phyloP scores from a whole-genome alignment of 306 rosid genomes.

The Quercus mongolica region DNA sequence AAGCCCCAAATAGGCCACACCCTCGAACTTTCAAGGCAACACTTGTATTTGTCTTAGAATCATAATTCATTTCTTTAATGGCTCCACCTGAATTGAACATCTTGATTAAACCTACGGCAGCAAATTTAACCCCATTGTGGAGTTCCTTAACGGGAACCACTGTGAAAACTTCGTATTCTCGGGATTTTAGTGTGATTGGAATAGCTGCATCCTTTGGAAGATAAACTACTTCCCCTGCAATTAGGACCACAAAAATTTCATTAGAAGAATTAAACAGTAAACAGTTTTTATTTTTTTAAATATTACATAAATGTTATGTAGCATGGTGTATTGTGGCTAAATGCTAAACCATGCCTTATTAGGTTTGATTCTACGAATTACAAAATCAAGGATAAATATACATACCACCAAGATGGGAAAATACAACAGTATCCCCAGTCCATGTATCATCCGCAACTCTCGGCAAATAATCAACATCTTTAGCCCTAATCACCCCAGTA shows the following conservation, averaged over 20 bases:
- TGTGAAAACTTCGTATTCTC: conserved; percentile 73
- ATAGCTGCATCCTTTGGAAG: conserved; percentile 63
- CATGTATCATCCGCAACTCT: conserved; percentile 54
- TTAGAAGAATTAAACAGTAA: neutral
- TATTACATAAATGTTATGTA: neutral
- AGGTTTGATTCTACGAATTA: neutral
- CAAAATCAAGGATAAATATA: neutral
- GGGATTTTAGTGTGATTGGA: conserved; percentile 54
- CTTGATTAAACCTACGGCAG: conserved; percentile 72
- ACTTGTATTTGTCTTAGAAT: conserved; percentile 22
- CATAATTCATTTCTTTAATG: conserved; percentile 42
- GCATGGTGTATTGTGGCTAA: neutral
- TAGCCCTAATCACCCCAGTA: conserved; percentile 64
- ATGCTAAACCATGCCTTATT: neutral
- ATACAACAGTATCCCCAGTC: conserved; percentile 60
- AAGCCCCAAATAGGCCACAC: conserved; percentile 66
- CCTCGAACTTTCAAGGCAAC: conserved; percentile 55
- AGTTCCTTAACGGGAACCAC: conserved; percentile 58
- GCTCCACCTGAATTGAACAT: conserved; percentile 99
- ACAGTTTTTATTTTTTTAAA: neutral
- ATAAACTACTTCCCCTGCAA: conserved; percentile 61
- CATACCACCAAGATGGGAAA: conserved; percentile 83
- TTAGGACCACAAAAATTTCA: conserved; percentile 1
- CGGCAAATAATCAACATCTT: conserved; percentile 60
- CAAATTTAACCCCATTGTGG: conserved; percentile 39